These are phyloP conservation scores for Cercospora citrullina DNA, from an alignment of 2,329 filamentous ascomycete genomes.

Conservation along the genomic window DNA sequence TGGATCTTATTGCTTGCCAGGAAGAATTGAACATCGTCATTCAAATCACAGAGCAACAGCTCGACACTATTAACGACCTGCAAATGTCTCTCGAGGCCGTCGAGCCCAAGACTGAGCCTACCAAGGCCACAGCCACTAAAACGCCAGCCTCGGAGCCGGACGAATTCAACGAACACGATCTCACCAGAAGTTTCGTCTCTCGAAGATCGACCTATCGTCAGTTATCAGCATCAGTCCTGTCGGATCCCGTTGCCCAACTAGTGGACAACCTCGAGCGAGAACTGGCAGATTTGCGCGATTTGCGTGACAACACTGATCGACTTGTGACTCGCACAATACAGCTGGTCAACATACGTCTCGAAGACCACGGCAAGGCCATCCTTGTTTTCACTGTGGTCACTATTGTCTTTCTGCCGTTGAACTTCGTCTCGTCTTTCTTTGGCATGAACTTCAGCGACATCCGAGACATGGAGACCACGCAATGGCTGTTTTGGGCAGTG, in stretches of 20 bases:
- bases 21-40: conserved; percentile 49
- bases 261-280: conserved; percentile 46
- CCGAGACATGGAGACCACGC: conserved; percentile 42
- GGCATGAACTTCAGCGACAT: conserved; percentile 49
- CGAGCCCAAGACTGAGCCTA: background rate
- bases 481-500: conserved; percentile 46
- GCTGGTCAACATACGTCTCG: conserved; percentile 48
- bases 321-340: conserved; percentile 48
- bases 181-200: conserved; percentile 23
- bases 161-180: conserved; percentile 16
- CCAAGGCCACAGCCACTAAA: background rate
- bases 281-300: conserved; percentile 43
- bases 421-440: conserved; percentile 47
- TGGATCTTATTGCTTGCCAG: conserved; percentile 48
- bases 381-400: conserved; percentile 49
- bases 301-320: conserved; percentile 47
- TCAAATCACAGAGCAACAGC: conserved; percentile 46
- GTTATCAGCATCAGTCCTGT: conserved; percentile 40
- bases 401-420: conserved; percentile 47
- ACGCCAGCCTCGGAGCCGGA: background rate
- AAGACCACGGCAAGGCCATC: conserved; percentile 49
- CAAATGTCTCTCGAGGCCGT: conserved; percentile 22
- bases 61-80: conserved; percentile 41
- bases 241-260: conserved; percentile 42
- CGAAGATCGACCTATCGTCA: conserved; percentile 42